Conservation (phyloP, 768 basidiomycete species). For the Pleurotus cornucopiae region DNA sequence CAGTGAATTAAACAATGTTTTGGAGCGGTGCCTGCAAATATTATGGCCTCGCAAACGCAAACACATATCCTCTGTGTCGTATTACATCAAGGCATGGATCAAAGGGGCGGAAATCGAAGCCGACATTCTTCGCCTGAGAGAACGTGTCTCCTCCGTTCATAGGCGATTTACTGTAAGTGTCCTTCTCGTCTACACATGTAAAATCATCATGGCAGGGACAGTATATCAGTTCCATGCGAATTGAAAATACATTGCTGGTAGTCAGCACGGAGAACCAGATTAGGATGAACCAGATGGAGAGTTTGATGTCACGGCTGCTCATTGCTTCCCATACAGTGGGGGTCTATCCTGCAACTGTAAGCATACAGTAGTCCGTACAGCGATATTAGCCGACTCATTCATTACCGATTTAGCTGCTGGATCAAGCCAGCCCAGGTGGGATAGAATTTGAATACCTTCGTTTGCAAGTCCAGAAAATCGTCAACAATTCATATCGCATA, state of each 20-base stretch:
- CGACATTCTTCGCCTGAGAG: neutral
- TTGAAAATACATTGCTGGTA: neutral
- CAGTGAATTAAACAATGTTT: too few relatives aligned
- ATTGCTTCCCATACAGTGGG: neutral
- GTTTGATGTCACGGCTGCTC: neutral
- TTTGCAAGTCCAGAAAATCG: neutral
- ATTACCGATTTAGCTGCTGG: too few relatives aligned
- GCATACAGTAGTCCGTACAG: too few relatives aligned
- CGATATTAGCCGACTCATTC: neutral
- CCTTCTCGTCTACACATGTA: too few relatives aligned
- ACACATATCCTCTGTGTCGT: neutral
- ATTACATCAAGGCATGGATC: neutral
- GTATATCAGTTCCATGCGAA: slow-evolving; percentile 1
- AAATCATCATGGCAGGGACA: neutral
- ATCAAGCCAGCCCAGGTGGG: neutral
- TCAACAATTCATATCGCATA: neutral
- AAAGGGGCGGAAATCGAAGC: neutral
- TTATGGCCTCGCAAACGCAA: neutral
- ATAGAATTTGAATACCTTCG: slow-evolving; percentile 3
- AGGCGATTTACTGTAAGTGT: neutral
- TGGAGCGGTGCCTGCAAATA: neutral
- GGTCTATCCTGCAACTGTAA: too few relatives aligned
- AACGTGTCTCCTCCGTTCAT: neutral
- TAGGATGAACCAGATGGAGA: neutral
- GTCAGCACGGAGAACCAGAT: neutral